Conservation (phyloP, 2,329 filamentous ascomycete genomes). For the Calonectria naviculata region DNA sequence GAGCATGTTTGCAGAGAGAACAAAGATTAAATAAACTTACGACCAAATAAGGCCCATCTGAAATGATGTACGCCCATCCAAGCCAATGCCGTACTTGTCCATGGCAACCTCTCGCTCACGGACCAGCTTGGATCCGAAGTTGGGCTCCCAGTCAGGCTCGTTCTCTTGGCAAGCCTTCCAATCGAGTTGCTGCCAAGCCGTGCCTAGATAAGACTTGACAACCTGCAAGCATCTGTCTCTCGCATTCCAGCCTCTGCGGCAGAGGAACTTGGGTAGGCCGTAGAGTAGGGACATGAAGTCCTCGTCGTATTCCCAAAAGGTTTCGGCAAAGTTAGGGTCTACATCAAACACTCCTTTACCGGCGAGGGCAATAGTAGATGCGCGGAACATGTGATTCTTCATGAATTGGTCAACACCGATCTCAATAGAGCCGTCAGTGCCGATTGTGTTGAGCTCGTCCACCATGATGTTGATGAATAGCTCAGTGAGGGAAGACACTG, state of each 20-base stretch:
- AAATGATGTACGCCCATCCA: conserved; percentile 35
- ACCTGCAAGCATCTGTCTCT: conserved; percentile 33
- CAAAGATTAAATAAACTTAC: not conserved
- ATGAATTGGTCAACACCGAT: conserved; percentile 34
- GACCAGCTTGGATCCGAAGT: conserved; percentile 37
- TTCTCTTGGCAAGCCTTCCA: conserved; percentile 18
- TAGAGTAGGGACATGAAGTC: conserved; percentile 38
- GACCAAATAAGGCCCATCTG: conserved; percentile 39
- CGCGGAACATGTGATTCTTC: conserved; percentile 36
- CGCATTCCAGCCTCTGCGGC: conserved; percentile 32
- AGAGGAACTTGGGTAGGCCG: conserved; percentile 33
- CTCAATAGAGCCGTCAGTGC: conserved; percentile 6
- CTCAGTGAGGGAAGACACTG: conserved; percentile 28
- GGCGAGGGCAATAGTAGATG: conserved; percentile 35
- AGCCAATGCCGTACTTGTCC: conserved; percentile 34
- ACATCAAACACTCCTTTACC: conserved; percentile 24
- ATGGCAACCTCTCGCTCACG: conserved; percentile 36
- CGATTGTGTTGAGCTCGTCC: conserved; percentile 19
- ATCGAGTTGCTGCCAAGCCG: conserved; percentile 26
- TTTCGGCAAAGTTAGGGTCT: conserved; percentile 30
- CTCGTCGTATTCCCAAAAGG: conserved; percentile 36
- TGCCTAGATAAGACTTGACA: conserved; percentile 24
- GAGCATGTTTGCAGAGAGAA: not conserved
- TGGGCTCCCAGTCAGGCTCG: conserved; percentile 32
- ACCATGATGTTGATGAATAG: conserved; percentile 29